Percentiles rank a stretch among this genome's conserved stretches.
phyloP scores from a whole-genome alignment of 768 basidiomycete species.

The Coprinopsis marcescibilis region DNA sequence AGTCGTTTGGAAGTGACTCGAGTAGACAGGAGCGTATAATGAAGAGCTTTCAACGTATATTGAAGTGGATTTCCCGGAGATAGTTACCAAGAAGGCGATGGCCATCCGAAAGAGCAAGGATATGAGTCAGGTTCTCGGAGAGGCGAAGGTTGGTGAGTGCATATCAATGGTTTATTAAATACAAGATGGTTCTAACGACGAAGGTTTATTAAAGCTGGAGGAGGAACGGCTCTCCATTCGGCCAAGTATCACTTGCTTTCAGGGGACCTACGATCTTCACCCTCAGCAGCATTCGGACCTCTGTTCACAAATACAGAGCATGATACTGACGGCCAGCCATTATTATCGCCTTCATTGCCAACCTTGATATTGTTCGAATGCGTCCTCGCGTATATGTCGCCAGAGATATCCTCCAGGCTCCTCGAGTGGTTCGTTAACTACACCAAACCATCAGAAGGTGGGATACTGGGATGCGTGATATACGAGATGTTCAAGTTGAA shows the following conservation, averaged over 20 bases:
- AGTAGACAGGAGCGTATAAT: conserved; percentile 53
- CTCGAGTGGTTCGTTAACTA: conserved; percentile 61
- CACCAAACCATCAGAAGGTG: conserved; percentile 30
- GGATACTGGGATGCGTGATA: conserved; percentile 52
- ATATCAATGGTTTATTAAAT: too few relatives aligned
- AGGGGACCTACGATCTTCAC: conserved; percentile 64
- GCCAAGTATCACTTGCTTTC: conserved; percentile 66
- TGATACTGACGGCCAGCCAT: conserved; percentile 15
- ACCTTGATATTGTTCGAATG: conserved; percentile 92
- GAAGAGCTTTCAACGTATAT: conserved; percentile 57
- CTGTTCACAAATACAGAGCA: conserved; percentile 14
- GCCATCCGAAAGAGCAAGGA: conserved; percentile 64
- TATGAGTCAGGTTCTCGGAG: conserved; percentile 46
- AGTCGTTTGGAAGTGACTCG: conserved; percentile 4
- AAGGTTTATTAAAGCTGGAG: conserved; percentile 37
- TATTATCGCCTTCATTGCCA: conserved; percentile 60
- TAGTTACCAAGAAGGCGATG: conserved; percentile 80
- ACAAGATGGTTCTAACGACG: too few relatives aligned
- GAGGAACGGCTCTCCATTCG: conserved; percentile 55
- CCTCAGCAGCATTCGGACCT: conserved; percentile 41
- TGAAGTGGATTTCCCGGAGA: conserved; percentile 88
- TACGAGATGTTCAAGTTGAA: conserved; percentile 93
- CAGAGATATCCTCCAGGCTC: conserved; percentile 49
- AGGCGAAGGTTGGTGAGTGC: too few relatives aligned
- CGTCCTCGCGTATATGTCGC: conserved; percentile 82